Percentiles rank a stretch among this genome's conserved stretches.
Evolutionary conservation across 202 grass and related monocot species (phyloP).

Genomic region (Setaria viridis): DNA sequence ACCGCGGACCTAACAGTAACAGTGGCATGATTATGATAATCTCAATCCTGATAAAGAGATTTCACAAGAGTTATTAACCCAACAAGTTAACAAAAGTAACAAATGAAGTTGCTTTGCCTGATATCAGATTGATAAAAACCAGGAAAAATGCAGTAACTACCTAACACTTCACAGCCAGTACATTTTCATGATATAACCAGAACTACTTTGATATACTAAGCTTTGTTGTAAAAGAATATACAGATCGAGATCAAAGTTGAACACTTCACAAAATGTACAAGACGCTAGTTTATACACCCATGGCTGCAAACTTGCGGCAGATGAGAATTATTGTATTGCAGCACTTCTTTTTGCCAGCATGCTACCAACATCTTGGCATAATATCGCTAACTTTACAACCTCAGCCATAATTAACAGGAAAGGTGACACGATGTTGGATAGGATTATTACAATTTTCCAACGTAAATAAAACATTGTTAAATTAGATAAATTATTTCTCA

Average conservation of each 20-base stretch:
- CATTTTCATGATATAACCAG: neutral
- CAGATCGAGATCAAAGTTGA: neutral
- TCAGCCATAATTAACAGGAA: constrained; percentile 5
- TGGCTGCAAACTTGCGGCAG: neutral
- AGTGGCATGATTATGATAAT: neutral
- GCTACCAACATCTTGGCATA: neutral
- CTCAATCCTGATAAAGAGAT: neutral
- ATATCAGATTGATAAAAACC: constrained; percentile 1
- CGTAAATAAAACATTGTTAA: constrained; percentile 6
- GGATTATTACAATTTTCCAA: neutral
- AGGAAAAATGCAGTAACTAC: constrained; percentile 12
- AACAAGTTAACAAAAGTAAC: constrained; percentile 6
- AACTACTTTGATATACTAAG: constrained; percentile 9
- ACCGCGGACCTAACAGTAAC: constrained; percentile 19
- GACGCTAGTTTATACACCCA: neutral
- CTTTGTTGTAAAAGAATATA: constrained; percentile 1
- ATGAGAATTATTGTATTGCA: neutral
- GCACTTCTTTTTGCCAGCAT: neutral
- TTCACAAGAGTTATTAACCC: constrained; percentile 1
- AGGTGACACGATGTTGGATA: constrained; percentile 17
- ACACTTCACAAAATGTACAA: constrained; percentile 9
- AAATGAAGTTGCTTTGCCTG: constrained; percentile 19
- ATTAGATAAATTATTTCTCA: constrained; percentile 8
- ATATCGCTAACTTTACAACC: neutral
- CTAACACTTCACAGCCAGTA: neutral